Conservation (phyloP, 129 eudicot genomes). For the Flaveria bidentis region DNA sequence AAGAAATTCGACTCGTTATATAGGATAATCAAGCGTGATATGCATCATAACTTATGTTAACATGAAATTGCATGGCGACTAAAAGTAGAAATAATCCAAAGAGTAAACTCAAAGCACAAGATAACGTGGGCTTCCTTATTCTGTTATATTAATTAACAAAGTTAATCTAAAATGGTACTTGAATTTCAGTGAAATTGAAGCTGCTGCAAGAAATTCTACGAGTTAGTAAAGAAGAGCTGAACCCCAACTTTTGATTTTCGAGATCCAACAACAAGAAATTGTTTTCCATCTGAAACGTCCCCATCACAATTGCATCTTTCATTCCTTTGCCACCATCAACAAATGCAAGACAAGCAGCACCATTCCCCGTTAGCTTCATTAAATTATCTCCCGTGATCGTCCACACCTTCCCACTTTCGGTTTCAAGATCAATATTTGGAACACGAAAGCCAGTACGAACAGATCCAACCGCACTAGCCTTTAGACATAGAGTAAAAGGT, state of each 20-base stretch:
- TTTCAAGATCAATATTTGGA: slow-evolving; percentile 39
- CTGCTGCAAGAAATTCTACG: slow-evolving; percentile 39
- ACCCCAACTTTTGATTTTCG: slow-evolving; percentile 42
- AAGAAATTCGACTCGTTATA: neutral
- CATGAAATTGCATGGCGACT: neutral
- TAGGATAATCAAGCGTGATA: no score
- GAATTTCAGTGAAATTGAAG: slow-evolving; percentile 43
- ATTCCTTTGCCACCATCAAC: neutral
- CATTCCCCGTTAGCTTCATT: slow-evolving; percentile 34
- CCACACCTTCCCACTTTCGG: slow-evolving; percentile 38
- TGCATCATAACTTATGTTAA: no score
- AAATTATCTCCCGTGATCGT: slow-evolving; percentile 38
- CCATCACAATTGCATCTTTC: slow-evolving; percentile 27
- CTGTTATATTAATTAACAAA: neutral
- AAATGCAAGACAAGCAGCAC: slow-evolving; percentile 18
- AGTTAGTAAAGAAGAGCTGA: slow-evolving; percentile 42
- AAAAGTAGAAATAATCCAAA: neutral
- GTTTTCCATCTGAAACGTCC: slow-evolving; percentile 49
- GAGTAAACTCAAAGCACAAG: neutral
- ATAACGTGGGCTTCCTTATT: neutral
- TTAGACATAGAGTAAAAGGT: slow-evolving; percentile 37
- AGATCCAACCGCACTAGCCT: slow-evolving; percentile 29
- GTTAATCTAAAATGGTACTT: neutral
- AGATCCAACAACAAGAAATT: slow-evolving; percentile 45
- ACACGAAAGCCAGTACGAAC: slow-evolving; percentile 14